phyloP scores from a whole-genome alignment of 441 rosid genomes.

The Biscutella laevigata region DNA sequence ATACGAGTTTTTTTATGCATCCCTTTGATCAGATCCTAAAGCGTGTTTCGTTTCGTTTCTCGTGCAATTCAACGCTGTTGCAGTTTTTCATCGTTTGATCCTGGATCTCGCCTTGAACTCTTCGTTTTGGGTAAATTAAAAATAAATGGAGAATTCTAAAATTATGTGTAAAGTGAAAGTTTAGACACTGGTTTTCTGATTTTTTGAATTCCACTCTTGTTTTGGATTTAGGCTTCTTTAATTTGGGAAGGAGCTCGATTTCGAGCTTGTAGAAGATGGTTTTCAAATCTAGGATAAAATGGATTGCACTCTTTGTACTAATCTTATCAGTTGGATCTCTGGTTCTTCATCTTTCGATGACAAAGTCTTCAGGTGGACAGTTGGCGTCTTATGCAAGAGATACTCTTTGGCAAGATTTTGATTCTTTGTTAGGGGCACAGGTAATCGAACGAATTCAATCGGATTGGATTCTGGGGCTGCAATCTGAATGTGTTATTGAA shows the following conservation, averaged over 20 bases:
- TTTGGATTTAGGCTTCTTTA: conserved; percentile 20
- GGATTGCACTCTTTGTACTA: conserved; percentile 69
- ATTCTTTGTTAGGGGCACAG: conserved; percentile 34
- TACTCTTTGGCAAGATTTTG: conserved; percentile 45
- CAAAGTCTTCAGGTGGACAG: conserved; percentile 59
- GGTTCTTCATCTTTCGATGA: conserved; percentile 65
- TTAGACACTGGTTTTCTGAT: not conserved
- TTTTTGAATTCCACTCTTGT: not conserved
- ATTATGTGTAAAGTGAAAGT: not conserved
- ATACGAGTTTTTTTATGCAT: conserved; percentile 11
- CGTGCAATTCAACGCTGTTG: not conserved
- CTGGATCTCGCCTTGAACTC: conserved; percentile 22
- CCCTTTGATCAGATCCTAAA: conserved; percentile 22
- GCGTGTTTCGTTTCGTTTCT: conserved; percentile 3
- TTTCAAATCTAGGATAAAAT: conserved; percentile 81
- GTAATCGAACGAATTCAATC: conserved; percentile 24
- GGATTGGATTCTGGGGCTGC: not conserved
- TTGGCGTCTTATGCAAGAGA: conserved; percentile 46
- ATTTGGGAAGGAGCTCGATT: conserved; percentile 24
- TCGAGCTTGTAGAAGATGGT: conserved; percentile 42
- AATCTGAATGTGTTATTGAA: not conserved
- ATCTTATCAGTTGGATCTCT: conserved; percentile 71
- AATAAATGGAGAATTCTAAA: not conserved
- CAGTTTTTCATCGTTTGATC: conserved; percentile 15
- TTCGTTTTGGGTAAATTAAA: not conserved